A percentile compares a stretch with the other conserved stretches of the same genome.
phyloP scores from a whole-genome alignment of 257 asterid genomes.

The Solanum okadae region DNA sequence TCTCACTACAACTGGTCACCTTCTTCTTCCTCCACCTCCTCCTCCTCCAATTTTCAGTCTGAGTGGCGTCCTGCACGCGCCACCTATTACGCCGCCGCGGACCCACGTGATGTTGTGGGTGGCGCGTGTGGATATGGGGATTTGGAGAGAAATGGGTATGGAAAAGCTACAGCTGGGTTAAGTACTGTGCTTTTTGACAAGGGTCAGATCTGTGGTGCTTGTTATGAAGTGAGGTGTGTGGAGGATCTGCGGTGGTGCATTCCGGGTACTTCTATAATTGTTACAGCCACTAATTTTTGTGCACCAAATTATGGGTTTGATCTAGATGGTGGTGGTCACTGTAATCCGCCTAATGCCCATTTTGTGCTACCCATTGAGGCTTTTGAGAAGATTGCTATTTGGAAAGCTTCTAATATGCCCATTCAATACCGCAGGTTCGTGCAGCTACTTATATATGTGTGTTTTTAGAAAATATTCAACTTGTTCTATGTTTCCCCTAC shows the following conservation, averaged over 20 bases:
- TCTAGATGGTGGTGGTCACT: constrained; percentile 79
- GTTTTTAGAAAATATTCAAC: not conserved
- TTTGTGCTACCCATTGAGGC: constrained; percentile 85
- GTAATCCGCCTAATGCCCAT: constrained; percentile 91
- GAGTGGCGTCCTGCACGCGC: constrained; percentile 91
- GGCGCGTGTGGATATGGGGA: constrained; percentile 98
- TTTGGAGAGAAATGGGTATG: constrained; percentile 67
- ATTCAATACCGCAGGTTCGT: constrained; percentile 59
- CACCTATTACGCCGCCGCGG: constrained; percentile 68
- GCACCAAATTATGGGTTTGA: constrained; percentile 84
- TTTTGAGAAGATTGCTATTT: constrained; percentile 90
- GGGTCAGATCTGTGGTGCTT: constrained; percentile 99
- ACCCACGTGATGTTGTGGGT: constrained; percentile 72
- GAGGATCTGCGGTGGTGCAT: constrained; percentile 90
- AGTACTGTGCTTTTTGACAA: constrained; percentile 64
- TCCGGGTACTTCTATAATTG: constrained; percentile 85
- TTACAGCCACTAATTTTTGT: constrained; percentile 94
- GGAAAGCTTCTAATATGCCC: constrained; percentile 94
- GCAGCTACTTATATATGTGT: constrained; percentile 26
- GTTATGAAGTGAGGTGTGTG: constrained; percentile 79
- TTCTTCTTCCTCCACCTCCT: constrained; percentile 38
- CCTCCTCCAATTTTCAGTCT: constrained; percentile 37
- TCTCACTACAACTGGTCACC: constrained; percentile 43
- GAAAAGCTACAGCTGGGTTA: constrained; percentile 94
- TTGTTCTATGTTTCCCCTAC: not conserved